phyloP scores from a whole-genome alignment of 768 basidiomycete genomes.

The Clitopilus hobsonii region DNA sequence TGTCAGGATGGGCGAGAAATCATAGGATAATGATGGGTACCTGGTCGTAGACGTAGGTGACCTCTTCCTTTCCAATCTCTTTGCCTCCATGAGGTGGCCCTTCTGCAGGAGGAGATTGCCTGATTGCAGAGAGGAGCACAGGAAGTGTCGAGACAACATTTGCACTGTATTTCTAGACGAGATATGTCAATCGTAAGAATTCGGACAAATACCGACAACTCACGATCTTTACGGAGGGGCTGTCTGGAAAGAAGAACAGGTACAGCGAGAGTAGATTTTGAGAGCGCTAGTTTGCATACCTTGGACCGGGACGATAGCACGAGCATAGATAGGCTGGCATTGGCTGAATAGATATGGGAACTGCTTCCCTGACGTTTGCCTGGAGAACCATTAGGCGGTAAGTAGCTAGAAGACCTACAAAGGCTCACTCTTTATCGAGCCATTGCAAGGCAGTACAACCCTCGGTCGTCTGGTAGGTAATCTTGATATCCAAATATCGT shows the following conservation, averaged over 20 bases:
- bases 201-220: constrained; percentile 12
- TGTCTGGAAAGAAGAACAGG: constrained; percentile 67
- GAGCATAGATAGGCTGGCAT: constrained; percentile 88
- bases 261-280: too few species aligned
- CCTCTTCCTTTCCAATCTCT: constrained; percentile 64
- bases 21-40: constrained; percentile 30
- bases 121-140: constrained; percentile 79
- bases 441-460: constrained; percentile 80
- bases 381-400: constrained; percentile 16
- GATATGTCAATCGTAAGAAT: background rate
- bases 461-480: constrained; percentile 71
- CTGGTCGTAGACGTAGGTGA: constrained; percentile 76
- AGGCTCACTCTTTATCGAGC: constrained; percentile 70
- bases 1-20: background rate
- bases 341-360: constrained; percentile 91
- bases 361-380: constrained; percentile 81
- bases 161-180: constrained; percentile 74
- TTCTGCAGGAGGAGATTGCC: constrained; percentile 68
- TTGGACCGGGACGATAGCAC: constrained; percentile 76
- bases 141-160: constrained; percentile 75
- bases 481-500: constrained; percentile 45
- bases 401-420: constrained; percentile 30
- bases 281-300: too few species aligned
- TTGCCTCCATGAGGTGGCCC: constrained; percentile 73
- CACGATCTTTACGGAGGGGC: constrained; percentile 82